Percentiles rank a stretch among this genome's conserved stretches.
These are phyloP conservation scores for Ophiosphaerella narmari DNA, from an alignment of 2,329 filamentous ascomycete species.

Conservation along the genomic window DNA sequence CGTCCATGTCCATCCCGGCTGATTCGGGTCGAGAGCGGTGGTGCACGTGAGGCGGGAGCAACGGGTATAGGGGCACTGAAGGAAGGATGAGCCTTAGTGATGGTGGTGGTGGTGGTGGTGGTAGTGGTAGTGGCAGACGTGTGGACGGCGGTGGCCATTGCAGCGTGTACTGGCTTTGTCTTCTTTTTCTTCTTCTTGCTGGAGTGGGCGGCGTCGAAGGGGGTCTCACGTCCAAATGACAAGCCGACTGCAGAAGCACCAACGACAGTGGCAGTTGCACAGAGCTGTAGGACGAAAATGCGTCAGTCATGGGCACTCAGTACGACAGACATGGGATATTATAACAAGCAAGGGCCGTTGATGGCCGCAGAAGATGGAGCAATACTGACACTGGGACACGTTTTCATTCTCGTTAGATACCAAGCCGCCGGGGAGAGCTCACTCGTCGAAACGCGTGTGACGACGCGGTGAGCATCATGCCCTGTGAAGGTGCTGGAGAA, in stretches of 20 bases:
- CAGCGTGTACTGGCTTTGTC: constrained; percentile 31
- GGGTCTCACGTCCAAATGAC: constrained; percentile 59
- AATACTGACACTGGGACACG: constrained; percentile 50
- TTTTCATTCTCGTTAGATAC: constrained; percentile 52
- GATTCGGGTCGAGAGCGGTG: constrained; percentile 29
- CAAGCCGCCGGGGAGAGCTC: constrained; percentile 44
- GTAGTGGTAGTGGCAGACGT: constrained; percentile 23
- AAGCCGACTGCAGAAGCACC: constrained; percentile 64
- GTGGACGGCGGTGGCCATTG: constrained; percentile 38
- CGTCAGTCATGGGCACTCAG: constrained; percentile 42
- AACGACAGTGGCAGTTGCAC: constrained; percentile 65
- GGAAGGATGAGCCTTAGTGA: constrained; percentile 21
- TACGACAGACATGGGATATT: constrained; percentile 28
- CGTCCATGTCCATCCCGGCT: constrained; percentile 42
- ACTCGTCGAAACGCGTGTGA: constrained; percentile 45
- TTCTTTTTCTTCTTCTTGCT: constrained; percentile 48
- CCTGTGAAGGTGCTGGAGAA: constrained; percentile 37
- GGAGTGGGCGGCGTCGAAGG: constrained; percentile 36
- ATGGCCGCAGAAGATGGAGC: constrained; percentile 17
- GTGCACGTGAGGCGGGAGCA: constrained; percentile 30
- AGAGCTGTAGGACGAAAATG: constrained; percentile 56
- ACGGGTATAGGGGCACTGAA: constrained; percentile 29
- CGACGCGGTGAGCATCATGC: constrained; percentile 48
- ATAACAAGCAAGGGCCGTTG: constrained; percentile 38
- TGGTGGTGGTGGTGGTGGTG: no score